A percentile compares a stretch with the other conserved stretches of the same genome.
These are phyloP conservation scores for Candida ascalaphidarum DNA, from an alignment of 805 yeast genomes.

Conservation along the genomic window DNA sequence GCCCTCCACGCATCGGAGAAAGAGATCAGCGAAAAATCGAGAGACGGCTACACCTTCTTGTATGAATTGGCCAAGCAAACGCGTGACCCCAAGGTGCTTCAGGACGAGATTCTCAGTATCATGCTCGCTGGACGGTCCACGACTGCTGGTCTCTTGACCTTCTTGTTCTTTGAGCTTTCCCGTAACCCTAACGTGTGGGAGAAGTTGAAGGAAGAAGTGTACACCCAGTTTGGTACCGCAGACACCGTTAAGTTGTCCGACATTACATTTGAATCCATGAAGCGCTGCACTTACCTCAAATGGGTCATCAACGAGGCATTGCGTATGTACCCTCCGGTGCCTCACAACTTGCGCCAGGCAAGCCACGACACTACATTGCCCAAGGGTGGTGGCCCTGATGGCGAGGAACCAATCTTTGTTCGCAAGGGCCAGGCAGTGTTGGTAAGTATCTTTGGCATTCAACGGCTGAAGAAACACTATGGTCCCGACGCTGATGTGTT, in stretches of 20 bases:
- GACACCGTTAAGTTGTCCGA: constrained; percentile 10
- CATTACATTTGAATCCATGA: constrained; percentile 24
- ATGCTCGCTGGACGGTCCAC: constrained; percentile 27
- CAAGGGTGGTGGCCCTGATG: constrained; percentile 25
- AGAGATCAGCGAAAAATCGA: constrained; percentile 1
- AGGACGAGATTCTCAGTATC: constrained; percentile 7
- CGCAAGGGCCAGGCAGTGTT: too few species aligned
- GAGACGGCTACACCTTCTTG: constrained; percentile 6
- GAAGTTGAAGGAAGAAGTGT: constrained; percentile 19
- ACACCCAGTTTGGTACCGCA: constrained; percentile 15
- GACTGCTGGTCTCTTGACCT: constrained; percentile 24
- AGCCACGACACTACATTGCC: constrained; percentile 24
- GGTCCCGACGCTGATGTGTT: constrained; percentile 26
- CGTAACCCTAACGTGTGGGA: constrained; percentile 20
- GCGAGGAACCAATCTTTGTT: constrained; percentile 17
- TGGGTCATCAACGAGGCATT: constrained; percentile 21
- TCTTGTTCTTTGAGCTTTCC: constrained; percentile 21
- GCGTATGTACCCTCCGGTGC: constrained; percentile 27
- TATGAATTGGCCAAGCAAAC: constrained; percentile 5
- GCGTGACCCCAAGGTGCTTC: constrained; percentile 4
- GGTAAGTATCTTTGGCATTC: too few species aligned
- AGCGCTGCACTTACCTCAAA: constrained; percentile 23
- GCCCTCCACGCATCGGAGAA: constrained; percentile 1
- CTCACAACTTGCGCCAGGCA: constrained; percentile 22
- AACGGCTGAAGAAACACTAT: too few species aligned